Evolutionary conservation across 148 eudicot genomes (phyloP), one percentile per base, ranked within the genome.

Genomic region (Amaranthus palmeri): DNA sequence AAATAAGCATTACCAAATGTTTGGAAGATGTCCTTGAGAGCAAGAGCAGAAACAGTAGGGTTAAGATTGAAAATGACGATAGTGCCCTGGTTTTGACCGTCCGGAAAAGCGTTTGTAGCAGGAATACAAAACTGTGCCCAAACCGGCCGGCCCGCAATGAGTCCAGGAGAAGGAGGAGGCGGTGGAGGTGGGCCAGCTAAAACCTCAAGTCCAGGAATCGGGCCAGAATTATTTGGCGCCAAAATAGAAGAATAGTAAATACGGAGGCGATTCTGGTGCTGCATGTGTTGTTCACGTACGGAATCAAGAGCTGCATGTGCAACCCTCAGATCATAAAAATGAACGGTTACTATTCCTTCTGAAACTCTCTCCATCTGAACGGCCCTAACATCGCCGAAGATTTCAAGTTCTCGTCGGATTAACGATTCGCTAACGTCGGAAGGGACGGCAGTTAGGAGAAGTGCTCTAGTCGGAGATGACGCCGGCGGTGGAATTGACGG

Each of bases 111-210:
- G 12, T 73, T 57, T 14, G 80, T 58, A 10, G 72, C 77, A n/a
- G 98, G 96, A 5, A 76, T 4, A n/a, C 69, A 74, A 47, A 87
- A 93, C 84, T 93, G 92, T 61, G 97, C 98, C 98, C 98, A 93
- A 42, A 89, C 87, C 0, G 82, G 88, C 6, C 83, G 76, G 10
- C 98, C 95, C 14, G 78, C 50, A 0, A 93, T 65, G 7, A 87
- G 59, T 0, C 98, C 98, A 4, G 70, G 83, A 46, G 81, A 71
- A 2, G 91, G 86, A 0, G 75, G 72, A 7, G 78, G 82, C 0
- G 78, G 74, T 9, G 79, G 77, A 4, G 78, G 80, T 2, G 15
- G 18, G 44, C 10, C 75, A 72, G 61, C 36, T 25, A 25, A 25
- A 25, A 25, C 36, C 36, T 25, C 36, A 25, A 25, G 36, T 25